A percentile compares a stretch with the other conserved stretches of the same genome.
Conservation (phyloP, 768 basidiomycete genomes). For the Lyophyllum atratum region DNA sequence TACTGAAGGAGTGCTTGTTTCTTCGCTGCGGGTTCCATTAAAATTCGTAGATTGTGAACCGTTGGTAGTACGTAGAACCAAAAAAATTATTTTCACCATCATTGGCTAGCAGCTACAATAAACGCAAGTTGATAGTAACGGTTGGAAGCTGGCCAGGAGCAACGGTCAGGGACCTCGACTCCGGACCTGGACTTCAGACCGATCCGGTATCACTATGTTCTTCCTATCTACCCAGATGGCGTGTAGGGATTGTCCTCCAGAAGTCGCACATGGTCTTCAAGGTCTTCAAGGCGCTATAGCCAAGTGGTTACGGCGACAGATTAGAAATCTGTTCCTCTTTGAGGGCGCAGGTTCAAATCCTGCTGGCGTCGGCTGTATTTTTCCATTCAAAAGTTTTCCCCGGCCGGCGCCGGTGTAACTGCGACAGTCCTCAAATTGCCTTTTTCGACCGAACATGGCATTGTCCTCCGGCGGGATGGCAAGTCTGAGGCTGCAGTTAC, state of each 20-base stretch:
- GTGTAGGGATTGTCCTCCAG: too few relatives aligned
- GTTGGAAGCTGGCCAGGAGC: too few relatives aligned
- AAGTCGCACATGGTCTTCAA: neutral
- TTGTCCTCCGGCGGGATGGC: slow-evolving; percentile 10
- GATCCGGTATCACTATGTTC: too few relatives aligned
- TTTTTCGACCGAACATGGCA: slow-evolving; percentile 5
- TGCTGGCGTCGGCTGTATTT: slow-evolving; percentile 51
- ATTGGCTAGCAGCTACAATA: too few relatives aligned
- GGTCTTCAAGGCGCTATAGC: slow-evolving; percentile 62
- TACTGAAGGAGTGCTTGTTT: slow-evolving; percentile 8
- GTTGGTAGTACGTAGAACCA: slow-evolving; percentile 11
- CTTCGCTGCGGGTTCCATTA: slow-evolving; percentile 5
- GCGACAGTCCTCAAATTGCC: slow-evolving; percentile 11
- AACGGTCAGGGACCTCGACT: too few relatives aligned
- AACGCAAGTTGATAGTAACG: too few relatives aligned
- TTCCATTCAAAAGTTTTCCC: neutral
- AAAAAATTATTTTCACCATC: slow-evolving; percentile 1
- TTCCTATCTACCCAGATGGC: too few relatives aligned
- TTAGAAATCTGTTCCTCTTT: slow-evolving; percentile 73
- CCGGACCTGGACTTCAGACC: too few relatives aligned
- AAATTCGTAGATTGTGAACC: slow-evolving; percentile 16
- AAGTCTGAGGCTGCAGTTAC: slow-evolving; percentile 8
- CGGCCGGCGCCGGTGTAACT: slow-evolving; percentile 1
- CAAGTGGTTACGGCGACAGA: slow-evolving; percentile 82
- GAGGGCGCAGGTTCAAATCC: slow-evolving; percentile 70